Base-by-base conservation (phyloP, 495 filamentous ascomycete genomes). In the Penicillium coprophilum region DNA sequence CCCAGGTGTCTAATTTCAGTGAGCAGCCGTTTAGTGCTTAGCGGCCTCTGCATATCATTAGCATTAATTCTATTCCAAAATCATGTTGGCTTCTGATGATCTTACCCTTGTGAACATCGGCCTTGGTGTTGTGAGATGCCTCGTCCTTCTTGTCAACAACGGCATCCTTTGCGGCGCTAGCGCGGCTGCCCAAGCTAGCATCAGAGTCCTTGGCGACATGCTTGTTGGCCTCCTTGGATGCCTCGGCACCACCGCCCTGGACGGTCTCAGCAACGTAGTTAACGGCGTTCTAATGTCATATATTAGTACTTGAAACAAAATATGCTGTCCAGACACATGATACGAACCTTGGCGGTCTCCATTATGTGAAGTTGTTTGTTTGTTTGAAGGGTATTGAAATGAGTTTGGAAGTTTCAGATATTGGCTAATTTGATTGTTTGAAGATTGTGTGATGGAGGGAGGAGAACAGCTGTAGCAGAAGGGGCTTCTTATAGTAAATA, bases 201-300 rank as follows among this genome's bases (percentile, higher is more conserved):
- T 64, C 45, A 27, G 34, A 48, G 55, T 64, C 55, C 55, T 64
- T 64, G 13, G 62, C 62, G 20, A 61, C 59, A 17, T 56, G 13
- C 58, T 64, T 64, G 62, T 64, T 64, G 58, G 47, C 46, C 50
- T 61, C 55, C 58, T 64, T 64, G 30, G 62, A 64, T 13, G 62
- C 55, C 23, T 46, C 15, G 8, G 62, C 58, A 50, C 62, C 62
- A 38, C 55, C 34, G 6, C 62, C 62, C 39, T 64, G 58, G 39
- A 64, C 38, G 15, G 58, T 53, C 62, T 64, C 62, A 12, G 45
- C n/a, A 45, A 62, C 62, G 55, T 64, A 64, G 50, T 64, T 50
- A 36, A 32, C 62, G 38, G 62, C 55, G 55, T 64, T 58, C 62
- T 64, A 12, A 4, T 1, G 1, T 30, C 12, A 13, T 2, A 30